Percentiles rank a stretch among this genome's conserved stretches.
phyloP scores from a whole-genome alignment of 225 moss, liverwort and hornwort species.

The Pseudoscleropodium purum region DNA sequence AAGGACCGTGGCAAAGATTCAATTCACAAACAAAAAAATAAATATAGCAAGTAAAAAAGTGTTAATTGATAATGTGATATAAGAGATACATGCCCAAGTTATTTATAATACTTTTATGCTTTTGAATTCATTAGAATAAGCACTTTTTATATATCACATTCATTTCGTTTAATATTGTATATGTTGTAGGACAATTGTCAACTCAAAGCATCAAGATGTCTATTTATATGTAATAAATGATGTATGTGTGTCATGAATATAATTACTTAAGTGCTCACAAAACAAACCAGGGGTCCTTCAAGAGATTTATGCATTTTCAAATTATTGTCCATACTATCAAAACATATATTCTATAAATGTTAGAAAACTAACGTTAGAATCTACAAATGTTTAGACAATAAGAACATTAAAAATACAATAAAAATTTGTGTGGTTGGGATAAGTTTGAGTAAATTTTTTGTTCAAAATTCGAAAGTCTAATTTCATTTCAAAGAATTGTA shows the following conservation, averaged over 20 bases:
- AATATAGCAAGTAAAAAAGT: neutral
- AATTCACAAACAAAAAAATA: neutral
- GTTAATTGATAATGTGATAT: neutral
- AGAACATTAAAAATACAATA: too few species aligned
- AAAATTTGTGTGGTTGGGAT: fast-evolving
- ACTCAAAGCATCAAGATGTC: neutral
- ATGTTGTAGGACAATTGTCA: neutral
- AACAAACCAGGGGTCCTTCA: neutral
- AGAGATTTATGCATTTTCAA: neutral
- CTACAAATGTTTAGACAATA: neutral
- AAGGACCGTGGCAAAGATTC: neutral
- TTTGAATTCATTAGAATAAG: neutral
- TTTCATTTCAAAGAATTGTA: neutral
- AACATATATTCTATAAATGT: neutral
- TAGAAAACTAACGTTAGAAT: neutral
- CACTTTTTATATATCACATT: fast-evolving
- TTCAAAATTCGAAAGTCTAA: neutral
- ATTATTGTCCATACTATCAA: neutral
- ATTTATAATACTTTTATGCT: neutral
- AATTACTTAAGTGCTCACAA: neutral
- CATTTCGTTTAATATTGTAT: neutral
- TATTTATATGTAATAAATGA: neutral
- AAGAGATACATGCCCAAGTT: neutral
- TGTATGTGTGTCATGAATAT: neutral
- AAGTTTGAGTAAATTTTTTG: neutral